Evolutionary conservation across 2,329 filamentous ascomycete species (phyloP).

Genomic region (Trichothecium roseum): DNA sequence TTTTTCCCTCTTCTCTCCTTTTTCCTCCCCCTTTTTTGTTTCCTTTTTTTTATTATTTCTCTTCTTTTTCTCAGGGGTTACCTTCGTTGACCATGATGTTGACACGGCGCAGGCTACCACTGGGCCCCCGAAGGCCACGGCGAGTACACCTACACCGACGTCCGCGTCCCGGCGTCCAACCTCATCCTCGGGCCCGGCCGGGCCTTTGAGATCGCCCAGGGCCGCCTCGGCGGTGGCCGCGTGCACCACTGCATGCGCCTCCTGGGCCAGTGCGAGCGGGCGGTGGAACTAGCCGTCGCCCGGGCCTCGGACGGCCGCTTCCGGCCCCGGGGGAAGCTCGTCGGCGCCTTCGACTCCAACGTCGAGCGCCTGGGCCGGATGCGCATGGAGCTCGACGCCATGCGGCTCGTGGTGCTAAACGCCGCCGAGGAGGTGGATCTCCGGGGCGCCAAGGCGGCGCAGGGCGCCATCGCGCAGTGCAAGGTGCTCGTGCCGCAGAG

Average conservation of each 20-base stretch:
- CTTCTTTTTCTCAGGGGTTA: not conserved
- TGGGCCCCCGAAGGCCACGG: slow-evolving; percentile 90
- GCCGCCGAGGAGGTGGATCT: slow-evolving; percentile 84
- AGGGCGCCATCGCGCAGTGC: slow-evolving; percentile 81
- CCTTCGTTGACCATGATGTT: not conserved
- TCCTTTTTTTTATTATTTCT: too few relatives aligned
- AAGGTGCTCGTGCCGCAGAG: slow-evolving; percentile 77
- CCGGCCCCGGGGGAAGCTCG: slow-evolving; percentile 71
- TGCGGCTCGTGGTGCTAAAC: slow-evolving; percentile 74
- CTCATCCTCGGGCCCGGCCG: slow-evolving; percentile 78
- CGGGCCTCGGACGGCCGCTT: slow-evolving; percentile 78
- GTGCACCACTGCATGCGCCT: slow-evolving; percentile 81
- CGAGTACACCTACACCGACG: slow-evolving; percentile 75
- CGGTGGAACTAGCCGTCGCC: slow-evolving; percentile 79
- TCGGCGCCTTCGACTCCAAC: slow-evolving; percentile 77
- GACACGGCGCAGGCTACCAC: slow-evolving; percentile 49
- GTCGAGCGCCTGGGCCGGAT: slow-evolving; percentile 81
- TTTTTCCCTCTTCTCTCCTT: too few relatives aligned
- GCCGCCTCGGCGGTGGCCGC: slow-evolving; percentile 80
- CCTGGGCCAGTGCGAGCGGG: slow-evolving; percentile 54
- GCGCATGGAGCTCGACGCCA: slow-evolving; percentile 79
- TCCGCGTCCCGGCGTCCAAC: slow-evolving; percentile 67
- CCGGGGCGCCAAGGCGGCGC: slow-evolving; percentile 68
- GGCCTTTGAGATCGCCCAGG: slow-evolving; percentile 91
- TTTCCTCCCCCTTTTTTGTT: too few relatives aligned